Evolutionary conservation across 495 filamentous ascomycete genomes (phyloP).

Genomic region (Xylaria scruposa): DNA sequence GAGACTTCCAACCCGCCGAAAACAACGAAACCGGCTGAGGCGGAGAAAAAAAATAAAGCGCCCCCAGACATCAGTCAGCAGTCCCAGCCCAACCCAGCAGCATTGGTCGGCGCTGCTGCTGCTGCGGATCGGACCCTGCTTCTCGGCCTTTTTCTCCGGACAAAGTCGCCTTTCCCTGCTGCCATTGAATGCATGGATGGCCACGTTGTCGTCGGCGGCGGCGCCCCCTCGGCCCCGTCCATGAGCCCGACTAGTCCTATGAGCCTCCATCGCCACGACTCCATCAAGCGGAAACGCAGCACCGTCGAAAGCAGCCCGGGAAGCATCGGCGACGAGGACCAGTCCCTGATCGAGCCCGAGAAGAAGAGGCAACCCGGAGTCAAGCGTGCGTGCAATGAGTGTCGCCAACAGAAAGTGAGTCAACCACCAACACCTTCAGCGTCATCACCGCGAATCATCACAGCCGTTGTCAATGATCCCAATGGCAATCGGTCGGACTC

Average conservation of each 20-base stretch:
- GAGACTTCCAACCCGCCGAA: conserved; percentile 11
- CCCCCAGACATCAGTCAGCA: conserved; percentile 31
- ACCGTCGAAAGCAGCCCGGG: conserved; percentile 70
- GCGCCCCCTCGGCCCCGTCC: conserved; percentile 45
- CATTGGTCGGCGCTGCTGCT: conserved; percentile 28
- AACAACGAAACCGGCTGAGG: conserved; percentile 2
- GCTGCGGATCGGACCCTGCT: conserved; percentile 36
- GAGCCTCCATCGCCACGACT: conserved; percentile 53
- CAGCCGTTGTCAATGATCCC: conserved; percentile 1
- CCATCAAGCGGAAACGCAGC: conserved; percentile 57
- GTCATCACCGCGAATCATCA: background rate
- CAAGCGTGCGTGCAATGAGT: conserved; percentile 93
- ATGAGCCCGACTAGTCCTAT: conserved; percentile 50
- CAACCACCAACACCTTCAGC: conserved; percentile 25
- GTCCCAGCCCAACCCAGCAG: conserved; percentile 21
- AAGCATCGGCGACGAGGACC: conserved; percentile 69
- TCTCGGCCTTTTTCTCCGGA: conserved; percentile 32
- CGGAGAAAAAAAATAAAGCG: conserved; percentile 16
- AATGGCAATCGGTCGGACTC: background rate
- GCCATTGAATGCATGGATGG: conserved; percentile 50
- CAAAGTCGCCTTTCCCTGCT: conserved; percentile 24
- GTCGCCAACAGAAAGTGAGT: conserved; percentile 90
- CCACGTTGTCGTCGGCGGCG: conserved; percentile 43
- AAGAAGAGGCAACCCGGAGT: conserved; percentile 73
- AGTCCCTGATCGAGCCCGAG: conserved; percentile 62